Percentiles rank a stretch among this genome's conserved stretches.
Conservation (phyloP, 1,284 basidiomycete species). For the Neonothopanus nambi region DNA sequence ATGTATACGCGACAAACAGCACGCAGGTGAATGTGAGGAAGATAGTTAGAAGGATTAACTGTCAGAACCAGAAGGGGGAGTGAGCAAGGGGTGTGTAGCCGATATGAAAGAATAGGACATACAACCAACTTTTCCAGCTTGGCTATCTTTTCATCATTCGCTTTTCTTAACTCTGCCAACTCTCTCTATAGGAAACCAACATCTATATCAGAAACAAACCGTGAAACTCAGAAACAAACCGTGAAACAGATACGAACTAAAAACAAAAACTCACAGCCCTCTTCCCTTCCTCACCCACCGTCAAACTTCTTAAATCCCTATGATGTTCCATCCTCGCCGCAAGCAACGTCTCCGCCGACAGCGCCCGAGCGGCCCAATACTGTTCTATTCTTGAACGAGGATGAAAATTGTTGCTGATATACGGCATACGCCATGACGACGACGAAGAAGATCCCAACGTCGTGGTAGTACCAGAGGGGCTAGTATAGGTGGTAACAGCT, state of each 20-base stretch:
- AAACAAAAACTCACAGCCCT: conserved; percentile 47
- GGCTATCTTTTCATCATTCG: conserved; percentile 45
- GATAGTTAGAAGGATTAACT: conserved; percentile 44
- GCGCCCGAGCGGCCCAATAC: conserved; percentile 64
- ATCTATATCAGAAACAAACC: conserved; percentile 1
- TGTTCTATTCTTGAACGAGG: conserved; percentile 44
- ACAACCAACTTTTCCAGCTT: conserved; percentile 57
- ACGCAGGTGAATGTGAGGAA: conserved; percentile 42
- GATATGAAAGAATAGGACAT: conserved; percentile 22
- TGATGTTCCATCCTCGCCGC: conserved; percentile 46
- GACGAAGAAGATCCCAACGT: background rate
- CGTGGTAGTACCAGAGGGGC: background rate
- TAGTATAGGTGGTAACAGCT: too few species aligned
- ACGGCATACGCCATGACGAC: background rate
- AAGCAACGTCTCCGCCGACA: conserved; percentile 60
- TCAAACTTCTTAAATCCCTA: conserved; percentile 43
- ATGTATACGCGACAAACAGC: conserved; percentile 43
- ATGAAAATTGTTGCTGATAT: conserved; percentile 12
- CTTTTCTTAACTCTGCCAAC: conserved; percentile 34
- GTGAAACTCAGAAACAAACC: background rate
- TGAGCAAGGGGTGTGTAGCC: background rate
- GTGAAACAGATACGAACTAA: too few species aligned
- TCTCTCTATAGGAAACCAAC: conserved; percentile 38
- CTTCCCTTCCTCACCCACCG: conserved; percentile 42
- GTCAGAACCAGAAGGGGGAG: conserved; percentile 1